Percentiles rank a stretch among this genome's conserved stretches.
phyloP scores from a whole-genome alignment of 805 yeast species.

The Kregervanrija fluxuum region DNA sequence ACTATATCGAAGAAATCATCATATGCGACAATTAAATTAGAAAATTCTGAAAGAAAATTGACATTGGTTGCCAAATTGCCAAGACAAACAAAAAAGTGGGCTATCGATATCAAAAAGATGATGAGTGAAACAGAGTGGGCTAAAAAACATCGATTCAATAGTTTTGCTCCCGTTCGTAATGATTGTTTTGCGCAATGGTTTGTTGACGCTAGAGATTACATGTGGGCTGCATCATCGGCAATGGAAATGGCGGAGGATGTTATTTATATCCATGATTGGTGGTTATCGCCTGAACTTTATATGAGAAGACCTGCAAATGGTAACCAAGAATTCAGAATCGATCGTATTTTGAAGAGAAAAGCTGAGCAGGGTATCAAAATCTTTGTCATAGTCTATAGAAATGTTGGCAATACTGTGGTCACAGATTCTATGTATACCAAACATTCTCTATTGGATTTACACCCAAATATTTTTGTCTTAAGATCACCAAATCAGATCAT shows the following conservation, averaged over 20 bases:
- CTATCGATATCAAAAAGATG: conserved; percentile 65
- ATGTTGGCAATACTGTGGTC: conserved; percentile 87
- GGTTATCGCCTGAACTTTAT: conserved; percentile 93
- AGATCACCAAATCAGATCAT: conserved; percentile 93
- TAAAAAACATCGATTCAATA: conserved; percentile 64
- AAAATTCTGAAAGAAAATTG: conserved; percentile 73
- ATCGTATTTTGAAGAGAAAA: conserved; percentile 76
- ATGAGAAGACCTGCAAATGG: conserved; percentile 92
- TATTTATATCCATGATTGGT: conserved; percentile 96
- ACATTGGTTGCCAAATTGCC: conserved; percentile 64
- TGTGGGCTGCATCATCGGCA: conserved; percentile 94
- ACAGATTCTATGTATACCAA: conserved; percentile 94
- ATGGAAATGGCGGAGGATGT: conserved; percentile 90
- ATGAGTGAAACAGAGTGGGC: conserved; percentile 65
- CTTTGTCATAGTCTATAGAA: conserved; percentile 85
- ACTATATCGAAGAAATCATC: conserved; percentile 29
- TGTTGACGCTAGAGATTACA: conserved; percentile 87
- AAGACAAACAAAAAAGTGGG: conserved; percentile 65
- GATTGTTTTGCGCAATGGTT: conserved; percentile 92
- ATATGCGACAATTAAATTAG: conserved; percentile 53
- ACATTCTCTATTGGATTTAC: conserved; percentile 80
- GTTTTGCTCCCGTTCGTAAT: conserved; percentile 87
- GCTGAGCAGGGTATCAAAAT: conserved; percentile 95
- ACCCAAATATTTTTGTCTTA: conserved; percentile 80
- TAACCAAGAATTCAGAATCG: conserved; percentile 89